A percentile compares a stretch with the other conserved stretches of the same genome.
Evolutionary conservation across 352 stramenopile species (phyloP).

Genomic region (Elongisporangium anandrum): DNA sequence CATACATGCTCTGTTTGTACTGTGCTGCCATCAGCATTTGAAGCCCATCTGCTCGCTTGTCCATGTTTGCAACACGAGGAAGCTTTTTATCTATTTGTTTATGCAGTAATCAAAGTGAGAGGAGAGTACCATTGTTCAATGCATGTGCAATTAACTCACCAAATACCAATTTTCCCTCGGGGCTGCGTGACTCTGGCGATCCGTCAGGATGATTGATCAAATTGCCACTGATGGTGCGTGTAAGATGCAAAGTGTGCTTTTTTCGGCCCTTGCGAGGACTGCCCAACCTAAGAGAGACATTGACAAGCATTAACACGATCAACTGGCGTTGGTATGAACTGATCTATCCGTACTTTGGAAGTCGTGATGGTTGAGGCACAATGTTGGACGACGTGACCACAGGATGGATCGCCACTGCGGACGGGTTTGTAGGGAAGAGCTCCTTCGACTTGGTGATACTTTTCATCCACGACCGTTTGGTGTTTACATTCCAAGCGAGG

Average conservation of each 20-base stretch:
- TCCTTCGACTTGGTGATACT: conserved; percentile 39
- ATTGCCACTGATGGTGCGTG: conserved; percentile 23
- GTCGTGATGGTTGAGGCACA: conserved; percentile 14
- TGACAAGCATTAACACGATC: too few relatives aligned
- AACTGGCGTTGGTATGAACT: neutral
- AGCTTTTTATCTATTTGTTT: conserved; percentile 51
- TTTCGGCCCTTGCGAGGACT: conserved; percentile 4
- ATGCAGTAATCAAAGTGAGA: neutral
- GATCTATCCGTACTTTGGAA: conserved; percentile 36
- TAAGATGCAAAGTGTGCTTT: conserved; percentile 40
- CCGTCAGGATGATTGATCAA: conserved; percentile 18
- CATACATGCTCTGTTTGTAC: conserved; percentile 64
- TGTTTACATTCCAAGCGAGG: conserved; percentile 39
- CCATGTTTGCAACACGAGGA: conserved; percentile 64
- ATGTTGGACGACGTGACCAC: conserved; percentile 28
- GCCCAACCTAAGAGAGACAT: neutral
- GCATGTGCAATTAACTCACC: conserved; percentile 24
- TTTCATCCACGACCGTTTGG: conserved; percentile 70
- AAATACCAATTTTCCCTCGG: conserved; percentile 60
- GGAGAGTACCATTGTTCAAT: neutral
- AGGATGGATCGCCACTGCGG: conserved; percentile 20
- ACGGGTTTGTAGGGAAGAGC: conserved; percentile 15
- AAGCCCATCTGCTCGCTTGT: conserved; percentile 43
- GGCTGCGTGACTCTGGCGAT: conserved; percentile 27
- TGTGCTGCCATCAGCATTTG: conserved; percentile 37